phyloP scores from a whole-genome alignment of 1,139 yeast genomes.

The Candida pseudoviswanathii region DNA sequence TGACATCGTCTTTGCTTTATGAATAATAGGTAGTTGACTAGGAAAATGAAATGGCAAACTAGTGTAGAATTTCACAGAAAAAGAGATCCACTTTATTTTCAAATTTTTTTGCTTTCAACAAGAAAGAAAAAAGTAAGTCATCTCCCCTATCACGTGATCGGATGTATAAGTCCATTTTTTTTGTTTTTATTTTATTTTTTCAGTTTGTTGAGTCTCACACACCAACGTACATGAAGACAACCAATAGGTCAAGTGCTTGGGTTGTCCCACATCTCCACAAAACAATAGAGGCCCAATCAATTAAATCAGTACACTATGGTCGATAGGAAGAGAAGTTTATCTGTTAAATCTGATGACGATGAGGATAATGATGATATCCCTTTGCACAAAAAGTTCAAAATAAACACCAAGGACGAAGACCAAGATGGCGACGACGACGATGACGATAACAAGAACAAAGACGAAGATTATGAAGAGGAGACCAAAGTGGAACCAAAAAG shows the following conservation, averaged over 20 bases:
- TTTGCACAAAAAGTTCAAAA: constrained; percentile 33
- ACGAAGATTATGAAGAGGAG: neutral
- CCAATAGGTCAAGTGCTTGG: neutral
- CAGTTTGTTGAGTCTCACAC: constrained; percentile 1
- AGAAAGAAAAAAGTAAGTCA: neutral
- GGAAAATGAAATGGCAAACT: neutral
- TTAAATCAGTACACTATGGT: constrained; percentile 24
- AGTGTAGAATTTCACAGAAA: neutral
- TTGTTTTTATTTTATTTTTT: neutral
- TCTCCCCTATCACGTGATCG: constrained; percentile 5
- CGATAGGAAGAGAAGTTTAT: constrained; percentile 32
- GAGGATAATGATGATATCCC: constrained; percentile 42
- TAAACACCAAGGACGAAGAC: constrained; percentile 16
- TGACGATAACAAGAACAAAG: constrained; percentile 12
- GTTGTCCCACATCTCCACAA: neutral
- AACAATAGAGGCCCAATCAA: neutral
- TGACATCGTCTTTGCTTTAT: constrained; percentile 34
- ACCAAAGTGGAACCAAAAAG: constrained; percentile 23
- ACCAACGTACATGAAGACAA: neutral
- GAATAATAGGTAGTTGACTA: neutral
- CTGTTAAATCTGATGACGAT: constrained; percentile 34
- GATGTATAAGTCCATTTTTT: neutral
- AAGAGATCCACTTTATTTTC: neutral
- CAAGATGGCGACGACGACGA: constrained; percentile 13
- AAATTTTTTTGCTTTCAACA: neutral